Conservation (phyloP, 805 yeast species). For the Sporopachydermia quercuum region DNA sequence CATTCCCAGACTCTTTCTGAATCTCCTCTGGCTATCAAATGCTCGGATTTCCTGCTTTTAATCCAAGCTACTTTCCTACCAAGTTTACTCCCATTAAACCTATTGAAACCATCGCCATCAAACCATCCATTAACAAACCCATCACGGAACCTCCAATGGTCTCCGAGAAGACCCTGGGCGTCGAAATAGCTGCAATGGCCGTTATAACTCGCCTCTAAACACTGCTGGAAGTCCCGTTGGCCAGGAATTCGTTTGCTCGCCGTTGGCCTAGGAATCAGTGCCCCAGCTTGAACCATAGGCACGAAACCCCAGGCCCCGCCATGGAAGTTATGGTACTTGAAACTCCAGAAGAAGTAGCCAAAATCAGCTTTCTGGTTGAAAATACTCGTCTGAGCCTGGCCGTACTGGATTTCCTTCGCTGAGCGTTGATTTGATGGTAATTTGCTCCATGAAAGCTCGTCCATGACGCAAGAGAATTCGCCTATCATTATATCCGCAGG, state of each 20-base stretch:
- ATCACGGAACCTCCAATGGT: conserved; percentile 65
- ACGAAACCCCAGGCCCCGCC: conserved; percentile 96
- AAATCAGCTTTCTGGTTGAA: conserved; percentile 40
- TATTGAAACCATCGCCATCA: conserved; percentile 56
- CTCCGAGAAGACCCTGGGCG: conserved; percentile 33
- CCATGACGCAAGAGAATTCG: conserved; percentile 82
- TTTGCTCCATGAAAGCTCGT: conserved; percentile 71
- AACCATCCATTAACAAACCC: conserved; percentile 67
- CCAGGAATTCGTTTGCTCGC: conserved; percentile 22
- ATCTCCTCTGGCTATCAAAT: conserved; percentile 26
- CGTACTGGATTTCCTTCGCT: conserved; percentile 48
- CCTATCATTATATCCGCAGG: conserved; percentile 67
- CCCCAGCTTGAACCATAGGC: conserved; percentile 56
- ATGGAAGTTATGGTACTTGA: conserved; percentile 69
- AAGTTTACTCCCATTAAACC: conserved; percentile 50
- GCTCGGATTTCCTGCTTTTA: no score
- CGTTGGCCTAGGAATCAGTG: conserved; percentile 27
- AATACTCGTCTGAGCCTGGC: conserved; percentile 34
- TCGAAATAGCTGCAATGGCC: conserved; percentile 61
- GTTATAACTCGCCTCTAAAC: conserved; percentile 21
- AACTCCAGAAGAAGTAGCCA: conserved; percentile 87
- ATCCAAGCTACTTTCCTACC: conserved; percentile 62
- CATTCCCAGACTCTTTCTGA: conserved; percentile 70
- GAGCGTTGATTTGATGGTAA: conserved; percentile 21
- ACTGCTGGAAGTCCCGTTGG: conserved; percentile 25